These are phyloP conservation scores for Sarcocystis neurona DNA, from an alignment of 169 alveolate genomes.

Conservation along the genomic window DNA sequence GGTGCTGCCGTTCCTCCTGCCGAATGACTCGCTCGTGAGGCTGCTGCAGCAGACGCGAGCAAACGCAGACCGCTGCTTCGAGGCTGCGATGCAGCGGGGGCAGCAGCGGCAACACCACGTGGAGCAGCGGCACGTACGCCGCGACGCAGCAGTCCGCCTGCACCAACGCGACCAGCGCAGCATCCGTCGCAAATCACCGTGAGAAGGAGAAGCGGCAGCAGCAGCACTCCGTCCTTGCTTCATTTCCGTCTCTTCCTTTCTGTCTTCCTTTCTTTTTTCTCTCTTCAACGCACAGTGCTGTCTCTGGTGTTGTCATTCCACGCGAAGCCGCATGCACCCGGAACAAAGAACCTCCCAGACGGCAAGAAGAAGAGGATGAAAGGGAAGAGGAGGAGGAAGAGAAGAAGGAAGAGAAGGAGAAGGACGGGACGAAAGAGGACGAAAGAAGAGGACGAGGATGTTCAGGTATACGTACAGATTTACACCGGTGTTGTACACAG, in stretches of 20 bases:
- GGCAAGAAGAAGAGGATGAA: too few species aligned
- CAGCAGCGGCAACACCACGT: constrained; percentile 40
- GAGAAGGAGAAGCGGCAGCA: too few species aligned
- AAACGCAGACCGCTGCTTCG: constrained; percentile 7
- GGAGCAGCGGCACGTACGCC: constrained; percentile 38
- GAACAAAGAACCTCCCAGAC: too few species aligned
- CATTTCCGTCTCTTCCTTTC: too few species aligned
- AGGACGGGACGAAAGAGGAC: neutral
- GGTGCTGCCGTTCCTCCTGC: neutral
- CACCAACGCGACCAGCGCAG: neutral
- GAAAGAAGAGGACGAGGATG: neutral
- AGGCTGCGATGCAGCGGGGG: constrained; percentile 33
- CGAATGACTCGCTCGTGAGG: neutral
- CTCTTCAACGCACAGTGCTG: too few species aligned
- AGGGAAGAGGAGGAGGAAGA: too few species aligned
- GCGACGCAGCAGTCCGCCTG: constrained; percentile 27
- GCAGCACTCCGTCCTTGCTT: too few species aligned
- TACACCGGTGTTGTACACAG: too few species aligned
- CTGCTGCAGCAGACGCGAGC: neutral
- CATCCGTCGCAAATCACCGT: neutral
- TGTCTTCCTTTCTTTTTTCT: too few species aligned
- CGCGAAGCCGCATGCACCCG: too few species aligned
- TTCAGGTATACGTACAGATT: neutral
- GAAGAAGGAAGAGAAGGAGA: neutral
- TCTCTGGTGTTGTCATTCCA: too few species aligned